These are phyloP conservation scores for Saccharomycopsis hybrid DNA, from an alignment of 1,139 yeast species.

Conservation along the genomic window DNA sequence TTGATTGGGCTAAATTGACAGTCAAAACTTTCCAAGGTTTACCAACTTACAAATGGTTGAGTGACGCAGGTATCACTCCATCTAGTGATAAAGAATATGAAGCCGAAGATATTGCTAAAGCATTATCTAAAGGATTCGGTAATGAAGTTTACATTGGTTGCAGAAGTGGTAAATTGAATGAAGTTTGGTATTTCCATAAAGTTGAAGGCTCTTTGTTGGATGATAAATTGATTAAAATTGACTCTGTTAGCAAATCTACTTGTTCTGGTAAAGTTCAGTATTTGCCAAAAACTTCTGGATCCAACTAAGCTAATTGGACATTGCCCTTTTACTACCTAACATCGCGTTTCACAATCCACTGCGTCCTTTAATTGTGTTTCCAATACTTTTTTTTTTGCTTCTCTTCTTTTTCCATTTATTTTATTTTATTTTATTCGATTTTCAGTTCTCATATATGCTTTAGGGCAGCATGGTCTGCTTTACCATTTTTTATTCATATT, in stretches of 20 bases:
- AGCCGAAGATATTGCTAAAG: conserved; percentile 56
- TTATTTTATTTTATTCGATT: no score
- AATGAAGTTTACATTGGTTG: conserved; percentile 67
- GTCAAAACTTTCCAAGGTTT: conserved; percentile 55
- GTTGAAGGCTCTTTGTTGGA: conserved; percentile 66
- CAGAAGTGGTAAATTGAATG: conserved; percentile 59
- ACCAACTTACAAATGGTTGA: conserved; percentile 67
- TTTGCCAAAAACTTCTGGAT: conserved; percentile 59
- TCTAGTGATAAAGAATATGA: conserved; percentile 54
- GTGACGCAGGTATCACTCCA: conserved; percentile 61
- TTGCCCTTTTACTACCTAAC: no score
- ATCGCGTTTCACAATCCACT: no score
- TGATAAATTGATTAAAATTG: conserved; percentile 62
- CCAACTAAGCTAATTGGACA: no score
- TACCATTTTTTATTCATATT: no score
- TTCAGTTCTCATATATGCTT: no score
- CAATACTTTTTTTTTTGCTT: no score
- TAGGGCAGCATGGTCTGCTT: no score
- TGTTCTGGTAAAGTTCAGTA: conserved; percentile 68
- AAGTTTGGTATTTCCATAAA: conserved; percentile 86
- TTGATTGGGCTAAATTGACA: conserved; percentile 68
- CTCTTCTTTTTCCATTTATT: no score
- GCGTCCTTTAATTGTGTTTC: no score
- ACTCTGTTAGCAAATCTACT: conserved; percentile 45
- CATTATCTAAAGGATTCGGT: conserved; percentile 55